Conservation (phyloP, 208 protist genomes). For the Wallacemonas collosoma region DNA sequence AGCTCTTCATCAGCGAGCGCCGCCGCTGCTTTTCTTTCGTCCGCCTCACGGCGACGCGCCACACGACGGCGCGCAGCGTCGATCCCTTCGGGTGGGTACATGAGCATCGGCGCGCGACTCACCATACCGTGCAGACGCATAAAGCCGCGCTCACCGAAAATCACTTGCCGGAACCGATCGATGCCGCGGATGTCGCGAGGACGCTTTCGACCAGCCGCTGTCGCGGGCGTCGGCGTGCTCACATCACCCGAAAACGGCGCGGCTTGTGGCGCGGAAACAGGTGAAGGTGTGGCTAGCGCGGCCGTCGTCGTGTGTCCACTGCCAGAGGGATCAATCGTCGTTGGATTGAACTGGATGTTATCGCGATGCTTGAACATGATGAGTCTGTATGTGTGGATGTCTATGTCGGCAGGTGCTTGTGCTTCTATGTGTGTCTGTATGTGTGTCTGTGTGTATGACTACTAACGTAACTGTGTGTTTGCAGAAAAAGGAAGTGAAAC, state of each 20-base stretch:
- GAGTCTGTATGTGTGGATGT: not conserved
- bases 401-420: constrained; percentile 2
- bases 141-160: constrained; percentile 79
- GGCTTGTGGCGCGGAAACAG: constrained; percentile 5
- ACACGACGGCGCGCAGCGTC: constrained; percentile 46
- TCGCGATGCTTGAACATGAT: constrained; percentile 73
- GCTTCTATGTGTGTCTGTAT: constrained; percentile 4
- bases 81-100: constrained; percentile 83
- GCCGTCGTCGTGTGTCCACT: constrained; percentile 20
- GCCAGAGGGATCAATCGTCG: constrained; percentile 47
- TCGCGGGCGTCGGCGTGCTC: not conserved
- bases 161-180: constrained; percentile 61
- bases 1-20: constrained; percentile 10
- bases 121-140: constrained; percentile 79
- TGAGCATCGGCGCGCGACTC: constrained; percentile 61
- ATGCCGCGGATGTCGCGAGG: constrained; percentile 69
- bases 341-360: constrained; percentile 48
- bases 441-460: not conserved
- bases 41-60: not conserved
- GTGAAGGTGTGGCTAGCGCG: not conserved
- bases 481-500: not conserved
- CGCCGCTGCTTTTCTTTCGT: constrained; percentile 14
- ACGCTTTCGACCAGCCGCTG: constrained; percentile 63
- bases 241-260: not conserved
- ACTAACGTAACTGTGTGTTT: not conserved